Conservation (phyloP, 2,329 filamentous ascomycete species). For the Xylaria sp. region DNA sequence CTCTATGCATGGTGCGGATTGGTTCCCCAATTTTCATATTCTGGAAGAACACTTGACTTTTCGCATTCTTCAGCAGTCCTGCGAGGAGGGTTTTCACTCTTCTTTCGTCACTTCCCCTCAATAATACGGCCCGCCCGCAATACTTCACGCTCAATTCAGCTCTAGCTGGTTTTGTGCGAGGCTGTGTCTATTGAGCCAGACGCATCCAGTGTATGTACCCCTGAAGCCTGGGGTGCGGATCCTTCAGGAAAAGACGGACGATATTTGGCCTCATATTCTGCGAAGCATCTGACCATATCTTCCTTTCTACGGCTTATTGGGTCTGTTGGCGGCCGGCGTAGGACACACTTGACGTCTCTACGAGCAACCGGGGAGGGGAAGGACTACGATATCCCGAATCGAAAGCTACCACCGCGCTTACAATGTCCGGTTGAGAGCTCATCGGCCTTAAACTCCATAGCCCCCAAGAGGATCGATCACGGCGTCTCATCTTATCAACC, state of each 20-base stretch:
- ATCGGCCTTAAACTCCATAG: constrained; percentile 22
- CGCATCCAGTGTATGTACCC: constrained; percentile 23
- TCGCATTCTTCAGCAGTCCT: constrained; percentile 22
- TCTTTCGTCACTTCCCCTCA: constrained; percentile 19
- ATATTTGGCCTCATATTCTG: constrained; percentile 33
- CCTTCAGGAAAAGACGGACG: constrained; percentile 34
- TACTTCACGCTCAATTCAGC: constrained; percentile 8
- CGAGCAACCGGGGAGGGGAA: background rate
- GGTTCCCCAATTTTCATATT: constrained; percentile 41
- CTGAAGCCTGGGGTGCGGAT: constrained; percentile 37
- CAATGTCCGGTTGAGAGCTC: constrained; percentile 23
- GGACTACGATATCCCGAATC: constrained; percentile 14
- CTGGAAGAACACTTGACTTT: constrained; percentile 26
- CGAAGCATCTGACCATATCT: constrained; percentile 31
- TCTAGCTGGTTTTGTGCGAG: constrained; percentile 25
- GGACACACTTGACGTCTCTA: background rate
- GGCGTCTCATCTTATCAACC: constrained; percentile 26
- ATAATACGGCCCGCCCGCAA: background rate
- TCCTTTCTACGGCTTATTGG: constrained; percentile 10
- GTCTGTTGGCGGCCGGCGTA: constrained; percentile 5
- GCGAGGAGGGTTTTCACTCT: constrained; percentile 24
- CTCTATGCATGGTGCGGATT: constrained; percentile 37
- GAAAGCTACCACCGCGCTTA: constrained; percentile 6
- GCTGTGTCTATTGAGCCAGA: constrained; percentile 24
- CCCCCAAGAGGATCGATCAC: constrained; percentile 28